Evolutionary conservation across 108 stramenopile species (phyloP).

Genomic region (Fragilariopsis cylindrus): DNA sequence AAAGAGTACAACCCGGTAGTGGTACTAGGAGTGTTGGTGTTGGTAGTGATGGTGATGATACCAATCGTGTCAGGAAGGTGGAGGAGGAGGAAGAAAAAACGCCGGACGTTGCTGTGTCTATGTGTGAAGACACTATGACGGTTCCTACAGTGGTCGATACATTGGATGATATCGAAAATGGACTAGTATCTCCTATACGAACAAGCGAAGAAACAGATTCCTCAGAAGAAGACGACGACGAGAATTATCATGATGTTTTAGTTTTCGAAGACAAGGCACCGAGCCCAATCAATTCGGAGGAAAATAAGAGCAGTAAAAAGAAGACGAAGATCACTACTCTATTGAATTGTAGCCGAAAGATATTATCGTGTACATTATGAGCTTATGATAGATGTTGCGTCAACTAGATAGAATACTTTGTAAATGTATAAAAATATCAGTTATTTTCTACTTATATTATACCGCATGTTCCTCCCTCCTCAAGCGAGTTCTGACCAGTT

Average conservation of each 20-base stretch:
- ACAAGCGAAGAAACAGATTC: background rate
- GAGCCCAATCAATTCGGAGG: background rate
- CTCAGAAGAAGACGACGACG: background rate
- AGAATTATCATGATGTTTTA: background rate
- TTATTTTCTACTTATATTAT: no score
- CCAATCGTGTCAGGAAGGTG: conserved; percentile 1
- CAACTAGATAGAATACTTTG: no score
- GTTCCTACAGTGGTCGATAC: conserved; percentile 6
- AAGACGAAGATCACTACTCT: background rate
- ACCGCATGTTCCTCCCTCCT: no score
- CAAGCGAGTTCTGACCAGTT: no score
- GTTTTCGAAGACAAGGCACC: background rate
- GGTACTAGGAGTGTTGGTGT: background rate
- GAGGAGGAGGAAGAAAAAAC: background rate
- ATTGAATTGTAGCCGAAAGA: no score
- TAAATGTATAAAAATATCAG: no score
- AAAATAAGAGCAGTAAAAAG: background rate
- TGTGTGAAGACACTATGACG: background rate
- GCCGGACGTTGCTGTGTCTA: background rate
- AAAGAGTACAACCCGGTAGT: conserved; percentile 5
- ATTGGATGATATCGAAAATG: background rate
- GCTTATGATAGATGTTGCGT: no score
- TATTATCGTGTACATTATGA: no score
- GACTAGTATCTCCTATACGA: background rate
- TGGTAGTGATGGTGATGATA: background rate